Evolutionary conservation across 208 protist species (phyloP), one percentile per base, ranked within the genome.

Genomic region (Sergeia podlipaevii): DNA sequence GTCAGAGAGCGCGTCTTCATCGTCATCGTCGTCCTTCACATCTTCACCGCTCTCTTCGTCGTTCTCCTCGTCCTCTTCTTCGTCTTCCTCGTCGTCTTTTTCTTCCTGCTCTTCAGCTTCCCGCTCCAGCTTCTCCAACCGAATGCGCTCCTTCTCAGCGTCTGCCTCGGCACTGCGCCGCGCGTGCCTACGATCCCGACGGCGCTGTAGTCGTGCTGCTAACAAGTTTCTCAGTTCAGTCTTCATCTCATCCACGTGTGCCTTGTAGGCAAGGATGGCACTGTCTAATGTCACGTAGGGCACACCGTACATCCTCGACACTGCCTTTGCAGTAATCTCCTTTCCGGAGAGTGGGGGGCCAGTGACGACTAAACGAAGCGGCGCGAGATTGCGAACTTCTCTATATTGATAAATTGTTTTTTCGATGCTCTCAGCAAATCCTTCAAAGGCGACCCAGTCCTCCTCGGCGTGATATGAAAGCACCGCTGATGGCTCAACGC

Each of bases 261-360:
- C 51, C 55, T 80, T 64, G 46, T 81, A 93, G 17, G 71, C 67
- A 1, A 28, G 24, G 27, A 89, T 71, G 3, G 89, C 50, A 44
- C 48, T 68, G 7, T 69, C 47, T 3, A 71, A 20, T 0, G 65
- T 79, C 24, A 97, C 33, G 38, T 80, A 52, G 21, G 87, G 71
- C 27, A 93, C 57, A 39, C 60, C 47, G 71, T 91, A 95, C 28
- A 79, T 46, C 32, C 47, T 32, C 1, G 76, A 77, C 0, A 98
- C 43, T 6, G 29, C 27, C 2, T 30, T 28, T 1, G 89, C 72
- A 7, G 91, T 58, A 1, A 57, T 48, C 18, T 77, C 78, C 42
- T 69, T 83, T 18, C 82, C 83, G 17, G 62, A 74, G 11, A 86
- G 69, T 30, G 95, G 95, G 11, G 95, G 95, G 4, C 95, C 95